These are phyloP conservation scores for Metarhizium guizhouense DNA, from an alignment of 2,329 filamentous ascomycete species.

Conservation along the genomic window DNA sequence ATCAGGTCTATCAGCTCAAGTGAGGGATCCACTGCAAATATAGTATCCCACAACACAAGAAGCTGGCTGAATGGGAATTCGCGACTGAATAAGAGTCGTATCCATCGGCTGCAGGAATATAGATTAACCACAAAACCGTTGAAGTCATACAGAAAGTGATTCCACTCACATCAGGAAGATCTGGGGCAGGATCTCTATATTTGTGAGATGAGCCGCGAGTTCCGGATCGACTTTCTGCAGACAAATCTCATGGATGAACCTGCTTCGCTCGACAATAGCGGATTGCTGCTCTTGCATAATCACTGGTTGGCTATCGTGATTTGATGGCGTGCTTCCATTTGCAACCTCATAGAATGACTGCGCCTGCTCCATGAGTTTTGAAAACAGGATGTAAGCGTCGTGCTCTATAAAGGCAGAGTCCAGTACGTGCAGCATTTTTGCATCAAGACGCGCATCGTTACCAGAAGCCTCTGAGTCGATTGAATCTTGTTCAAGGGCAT, in stretches of 20 bases:
- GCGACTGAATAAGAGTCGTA: slow-evolving; percentile 82
- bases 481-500: slow-evolving; percentile 76
- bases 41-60: slow-evolving; percentile 78
- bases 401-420: slow-evolving; percentile 74
- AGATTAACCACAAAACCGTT: not conserved
- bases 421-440: slow-evolving; percentile 55
- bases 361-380: slow-evolving; percentile 77
- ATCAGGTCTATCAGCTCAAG: slow-evolving; percentile 78
- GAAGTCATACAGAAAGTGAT: slow-evolving; percentile 2
- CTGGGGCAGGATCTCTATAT: slow-evolving; percentile 86
- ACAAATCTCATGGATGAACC: slow-evolving; percentile 76
- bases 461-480: slow-evolving; percentile 41
- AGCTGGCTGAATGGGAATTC: slow-evolving; percentile 87
- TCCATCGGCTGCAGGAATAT: slow-evolving; percentile 61
- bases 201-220: slow-evolving; percentile 68
- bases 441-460: slow-evolving; percentile 29
- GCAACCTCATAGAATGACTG: slow-evolving; percentile 76
- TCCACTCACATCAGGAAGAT: slow-evolving; percentile 78
- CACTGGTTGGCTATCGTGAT: slow-evolving; percentile 10
- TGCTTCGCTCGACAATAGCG: slow-evolving; percentile 74
- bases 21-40: slow-evolving; percentile 78
- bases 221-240: slow-evolving; percentile 75
- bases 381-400: slow-evolving; percentile 81
- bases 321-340: slow-evolving; percentile 8
- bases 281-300: slow-evolving; percentile 28